Base-by-base conservation (phyloP, 805 yeast genomes). In the Ogataea methanolica region DNA sequence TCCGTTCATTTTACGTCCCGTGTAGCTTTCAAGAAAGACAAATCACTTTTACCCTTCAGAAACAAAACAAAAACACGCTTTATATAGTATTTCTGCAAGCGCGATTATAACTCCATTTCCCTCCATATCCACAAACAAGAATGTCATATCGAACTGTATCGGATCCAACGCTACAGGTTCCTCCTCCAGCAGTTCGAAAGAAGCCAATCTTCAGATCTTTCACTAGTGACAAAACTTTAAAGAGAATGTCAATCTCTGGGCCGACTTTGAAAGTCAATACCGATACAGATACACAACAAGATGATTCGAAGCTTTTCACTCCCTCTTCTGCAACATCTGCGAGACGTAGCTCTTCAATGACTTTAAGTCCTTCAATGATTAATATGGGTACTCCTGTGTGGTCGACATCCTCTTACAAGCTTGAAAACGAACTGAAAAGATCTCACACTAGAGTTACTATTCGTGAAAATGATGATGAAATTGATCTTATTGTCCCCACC, bases 401-500 rank as follows among this genome's bases (percentile, higher is more conserved):
- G 31, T 34, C 49, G 22, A 33, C 39, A 5, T 14, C 45, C 11
- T 52, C 46, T 33, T 44, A 51, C 45, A 52, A 56, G 43, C 47
- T 63, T 12, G 56, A 49, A 36, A 52, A 55, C 33, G 67, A 60
- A 44, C 52, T 61, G 17, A 56, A 49, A 40, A 45, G 47, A 36
- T 56, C 61, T 5, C 39, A 53, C 33, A 44, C 40, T 11, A 35
- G 41, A 36, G 53, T 53, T 15, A 40, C 26, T 9, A 22, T 53
- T 34, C 50, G 31, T 1, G 31, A 26, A 26, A 26, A 26, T 7
- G 11, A 26, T 3, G 9, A 39, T 33, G 40, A 44, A 1, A 33
- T 53, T 31, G 36, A 60, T 49, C 17, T 60, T 8, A 49, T 42
- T 19, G 54, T 67, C 14, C 72, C 72, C 11, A 52, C 59, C 2